These are phyloP conservation scores for Starmerella roubikii DNA, from an alignment of 805 yeast genomes.

Conservation along the genomic window DNA sequence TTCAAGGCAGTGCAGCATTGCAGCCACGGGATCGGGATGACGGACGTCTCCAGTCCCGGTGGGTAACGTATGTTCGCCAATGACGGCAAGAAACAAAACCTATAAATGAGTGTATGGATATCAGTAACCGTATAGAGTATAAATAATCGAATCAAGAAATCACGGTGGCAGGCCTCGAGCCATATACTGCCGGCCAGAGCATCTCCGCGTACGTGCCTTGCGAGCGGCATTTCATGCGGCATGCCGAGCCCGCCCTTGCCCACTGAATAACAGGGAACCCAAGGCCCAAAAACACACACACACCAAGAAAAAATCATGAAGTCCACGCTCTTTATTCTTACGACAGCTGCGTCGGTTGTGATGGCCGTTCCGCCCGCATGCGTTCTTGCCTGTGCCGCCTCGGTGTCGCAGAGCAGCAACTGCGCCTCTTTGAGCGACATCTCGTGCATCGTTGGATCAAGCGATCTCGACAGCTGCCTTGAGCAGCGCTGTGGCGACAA, in stretches of 20 bases:
- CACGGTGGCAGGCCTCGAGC: no score
- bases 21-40: no score
- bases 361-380: slow-evolving; percentile 76
- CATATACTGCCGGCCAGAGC: no score
- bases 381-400: slow-evolving; percentile 73
- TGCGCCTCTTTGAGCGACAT: slow-evolving; percentile 44
- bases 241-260: slow-evolving; percentile 2
- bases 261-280: background rate
- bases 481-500: slow-evolving; percentile 54
- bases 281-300: slow-evolving; percentile 5
- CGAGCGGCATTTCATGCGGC: no score
- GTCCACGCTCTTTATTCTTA: slow-evolving; percentile 28
- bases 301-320: slow-evolving; percentile 6
- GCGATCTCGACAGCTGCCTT: slow-evolving; percentile 49
- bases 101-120: no score
- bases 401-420: slow-evolving; percentile 32
- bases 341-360: slow-evolving; percentile 23
- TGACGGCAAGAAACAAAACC: no score
- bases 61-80: no score
- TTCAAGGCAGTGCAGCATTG: no score
- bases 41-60: no score
- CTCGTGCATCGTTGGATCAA: slow-evolving; percentile 49
- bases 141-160: no score
- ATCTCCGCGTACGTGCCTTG: no score
- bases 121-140: no score